These are phyloP conservation scores for Pythium vanterpoolii DNA, from an alignment of 352 stramenopile species.

Conservation along the genomic window DNA sequence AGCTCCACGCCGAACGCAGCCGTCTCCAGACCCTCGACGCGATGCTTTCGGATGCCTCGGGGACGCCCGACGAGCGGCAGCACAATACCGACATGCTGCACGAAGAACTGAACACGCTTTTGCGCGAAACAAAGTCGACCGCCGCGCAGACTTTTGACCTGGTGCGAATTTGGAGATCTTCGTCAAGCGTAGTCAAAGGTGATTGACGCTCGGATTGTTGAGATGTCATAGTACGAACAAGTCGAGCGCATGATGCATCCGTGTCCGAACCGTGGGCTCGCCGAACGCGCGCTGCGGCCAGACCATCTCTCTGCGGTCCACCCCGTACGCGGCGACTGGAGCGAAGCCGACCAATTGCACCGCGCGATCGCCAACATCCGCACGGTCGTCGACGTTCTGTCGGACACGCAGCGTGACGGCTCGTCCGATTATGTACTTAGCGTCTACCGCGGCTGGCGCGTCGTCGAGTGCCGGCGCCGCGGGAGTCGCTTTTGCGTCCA, in stretches of 20 bases:
- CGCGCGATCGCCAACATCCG: constrained; percentile 13
- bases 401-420: background rate
- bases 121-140: constrained; percentile 2
- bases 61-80: background rate
- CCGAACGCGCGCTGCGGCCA: background rate
- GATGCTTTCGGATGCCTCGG: background rate
- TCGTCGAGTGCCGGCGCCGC: constrained; percentile 8
- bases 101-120: background rate
- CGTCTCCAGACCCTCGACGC: constrained; percentile 1
- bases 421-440: background rate
- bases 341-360: constrained; percentile 3
- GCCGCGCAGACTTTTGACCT: constrained; percentile 1
- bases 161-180: constrained; percentile 1
- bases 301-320: background rate
- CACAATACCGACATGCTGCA: background rate
- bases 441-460: constrained; percentile 15
- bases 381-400: background rate
- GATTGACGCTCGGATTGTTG: background rate
- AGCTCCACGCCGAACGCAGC: background rate
- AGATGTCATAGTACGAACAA: constrained; percentile 6
- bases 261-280: background rate
- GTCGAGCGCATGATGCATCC: constrained; percentile 3
- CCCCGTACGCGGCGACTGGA: background rate
- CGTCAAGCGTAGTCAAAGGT: background rate
- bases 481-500: constrained; percentile 6